phyloP scores from a whole-genome alignment of 2,329 filamentous ascomycete species.

The Botrytis fragariae region DNA sequence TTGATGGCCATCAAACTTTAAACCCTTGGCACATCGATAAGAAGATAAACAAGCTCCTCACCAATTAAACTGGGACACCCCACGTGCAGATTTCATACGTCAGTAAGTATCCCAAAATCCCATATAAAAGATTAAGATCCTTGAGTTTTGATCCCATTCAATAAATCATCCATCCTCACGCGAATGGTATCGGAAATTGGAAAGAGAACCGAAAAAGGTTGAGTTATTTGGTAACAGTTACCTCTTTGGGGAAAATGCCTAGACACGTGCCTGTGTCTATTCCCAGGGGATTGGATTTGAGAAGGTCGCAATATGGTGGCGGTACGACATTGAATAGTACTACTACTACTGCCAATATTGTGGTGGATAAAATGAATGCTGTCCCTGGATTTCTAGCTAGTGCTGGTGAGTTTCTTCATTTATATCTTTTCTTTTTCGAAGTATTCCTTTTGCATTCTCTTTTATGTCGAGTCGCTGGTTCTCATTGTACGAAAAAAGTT shows the following conservation, averaged over 20 bases:
- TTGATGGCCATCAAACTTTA: background rate
- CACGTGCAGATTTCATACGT: constrained; percentile 18
- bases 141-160: background rate
- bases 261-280: constrained; percentile 18
- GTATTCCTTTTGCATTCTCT: background rate
- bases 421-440: background rate
- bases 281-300: constrained; percentile 13
- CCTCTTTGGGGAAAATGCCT: constrained; percentile 1
- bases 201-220: background rate
- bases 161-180: background rate
- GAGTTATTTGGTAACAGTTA: constrained; percentile 3
- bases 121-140: constrained; percentile 12
- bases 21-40: constrained; percentile 18
- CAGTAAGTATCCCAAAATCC: background rate
- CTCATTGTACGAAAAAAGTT: background rate
- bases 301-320: constrained; percentile 9
- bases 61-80: background rate
- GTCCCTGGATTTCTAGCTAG: constrained; percentile 59
- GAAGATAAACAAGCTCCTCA: constrained; percentile 13
- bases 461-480: background rate
- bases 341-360: constrained; percentile 25
- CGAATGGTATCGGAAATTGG: constrained; percentile 4
- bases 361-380: constrained; percentile 53
- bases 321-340: constrained; percentile 38
- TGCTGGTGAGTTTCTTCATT: constrained; percentile 49